Base-by-base conservation (phyloP, 331 rosid genomes). In the Spiraea crenata region DNA sequence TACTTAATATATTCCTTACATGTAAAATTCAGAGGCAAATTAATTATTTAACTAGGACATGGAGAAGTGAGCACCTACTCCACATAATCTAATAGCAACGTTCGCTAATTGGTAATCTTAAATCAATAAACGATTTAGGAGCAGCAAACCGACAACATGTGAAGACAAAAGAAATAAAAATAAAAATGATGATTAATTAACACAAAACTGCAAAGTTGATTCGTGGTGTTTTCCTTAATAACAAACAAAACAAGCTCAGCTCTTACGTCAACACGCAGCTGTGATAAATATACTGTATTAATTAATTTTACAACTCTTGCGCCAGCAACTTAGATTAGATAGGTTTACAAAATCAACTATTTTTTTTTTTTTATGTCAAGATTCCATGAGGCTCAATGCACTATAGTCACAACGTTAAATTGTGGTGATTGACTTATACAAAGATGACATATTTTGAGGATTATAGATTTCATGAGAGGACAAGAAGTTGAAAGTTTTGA, bases 211-310 rank as follows among this genome's bases (percentile, higher is more conserved):
- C 49, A 61, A 44, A 61, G 65, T 52, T 37, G 57, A 69, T 3
- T 62, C 13, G 7, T 59, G 20, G 5, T 12, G 61, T 60, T 35
- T 44, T 70, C 54, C 40, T 10, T 52, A 39, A 71, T 69, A 81
- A 82, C 85, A 83, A 73, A 47, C 17, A 31, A 34, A 73, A 54
- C 44, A 65, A 62, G 20, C 76, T 67, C 72, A 56, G 74, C 75
- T 41, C 71, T 82, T 74, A 69, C 77, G 70, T 74, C 76, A 42
- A 9, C 60, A 6, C 39, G 15, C 8, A 7, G 54, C n/a, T 0
- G 56, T 37, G 48, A 55, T 37, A 12, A 4, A 52, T 17, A 5
- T 25, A n/a, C n/a, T 25, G 31, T 25, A 25, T 25, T 25, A 25
- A 25, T 31, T 47, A 7, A 67, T 50, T 48, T 48, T 20, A 5